Conservation (phyloP, 768 basidiomycete genomes). For the Lactarius deliciosus region DNA sequence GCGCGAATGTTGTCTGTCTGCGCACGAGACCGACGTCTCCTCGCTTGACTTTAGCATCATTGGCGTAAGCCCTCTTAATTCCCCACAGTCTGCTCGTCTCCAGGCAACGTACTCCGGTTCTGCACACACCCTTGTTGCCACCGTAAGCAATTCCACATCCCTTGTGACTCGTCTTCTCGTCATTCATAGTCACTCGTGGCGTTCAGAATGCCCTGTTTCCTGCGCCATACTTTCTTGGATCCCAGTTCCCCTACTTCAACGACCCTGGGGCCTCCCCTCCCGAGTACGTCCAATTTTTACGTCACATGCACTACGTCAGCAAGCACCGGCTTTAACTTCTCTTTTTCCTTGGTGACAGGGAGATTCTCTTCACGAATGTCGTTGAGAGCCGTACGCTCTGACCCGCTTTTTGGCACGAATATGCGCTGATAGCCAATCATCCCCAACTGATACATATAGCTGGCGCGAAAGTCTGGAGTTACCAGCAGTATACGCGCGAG, state of each 20-base stretch:
- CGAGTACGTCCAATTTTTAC: conserved; percentile 1
- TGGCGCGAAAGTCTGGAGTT: conserved; percentile 10
- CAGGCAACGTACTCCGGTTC: not conserved
- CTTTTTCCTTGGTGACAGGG: not conserved
- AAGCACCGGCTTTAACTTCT: not conserved
- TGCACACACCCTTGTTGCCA: not conserved
- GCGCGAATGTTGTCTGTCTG: not conserved
- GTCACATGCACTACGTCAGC: not conserved
- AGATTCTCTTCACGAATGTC: not conserved
- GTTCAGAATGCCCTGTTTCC: conserved; percentile 7
- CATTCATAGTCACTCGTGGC: not conserved
- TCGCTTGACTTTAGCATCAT: not conserved
- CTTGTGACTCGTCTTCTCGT: not conserved
- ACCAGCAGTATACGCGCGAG: not conserved
- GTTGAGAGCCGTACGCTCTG: not conserved
- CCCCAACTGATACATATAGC: conserved; percentile 4
- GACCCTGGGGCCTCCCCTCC: not conserved
- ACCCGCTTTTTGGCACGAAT: not conserved
- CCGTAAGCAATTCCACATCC: not conserved
- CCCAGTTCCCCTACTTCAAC: not conserved
- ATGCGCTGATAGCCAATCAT: not conserved
- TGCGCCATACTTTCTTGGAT: conserved; percentile 7
- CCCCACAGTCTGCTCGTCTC: not conserved
- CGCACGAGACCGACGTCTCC: not conserved
- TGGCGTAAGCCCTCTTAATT: not conserved